Evolutionary conservation across 2,329 filamentous ascomycete species (phyloP), one percentile per base, ranked within the genome.

Genomic region (Penicillium nordicum): DNA sequence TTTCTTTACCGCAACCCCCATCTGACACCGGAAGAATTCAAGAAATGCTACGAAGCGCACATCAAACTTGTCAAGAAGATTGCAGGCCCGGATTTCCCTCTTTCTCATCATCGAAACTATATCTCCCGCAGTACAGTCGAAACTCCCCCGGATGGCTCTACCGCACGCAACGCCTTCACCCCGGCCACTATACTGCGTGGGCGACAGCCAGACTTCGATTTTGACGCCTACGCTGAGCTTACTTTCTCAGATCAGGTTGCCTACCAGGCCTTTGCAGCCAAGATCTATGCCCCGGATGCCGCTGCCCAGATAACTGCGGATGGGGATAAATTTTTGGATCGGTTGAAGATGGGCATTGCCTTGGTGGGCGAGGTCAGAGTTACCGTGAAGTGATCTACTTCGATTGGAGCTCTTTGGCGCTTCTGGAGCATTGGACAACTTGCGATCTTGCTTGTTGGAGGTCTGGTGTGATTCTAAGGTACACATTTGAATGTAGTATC

Each of bases 21-120:
- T 9, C 25, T 66, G 3, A 56, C 62, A 16, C 58, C 53, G 8
- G 47, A 61, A 49, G 46, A 57, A 8, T 67, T 66, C 55, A 59
- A 57, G 41, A 55, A 57, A 18, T 56, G 46, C 37, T 67, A 64
- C 47, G 64, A 67, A 54, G 62, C 57, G 14, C 60, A 64, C 55
- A 18, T 63, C 40, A 40, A 57, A 7, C 59, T 65, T 6, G 25
- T 64, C 42, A 64, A 65, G 51, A 53, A 50, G 30, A 29, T 67
- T 0, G 44, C 59, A 18, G 55, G 57, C 18, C 56, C 58, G 10
- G 47, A 54, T 16, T 64, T 63, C n/a, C 63, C 62, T 4, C 53
- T 62, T 32, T 62, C 59, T 8, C 62, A 64, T 29, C 46, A 55
- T 37, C 62, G 62, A 36, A 55, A 38, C 40, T 64, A 63, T 27